Conservation (phyloP, 495 filamentous ascomycete genomes). For the Niebla homalea region DNA sequence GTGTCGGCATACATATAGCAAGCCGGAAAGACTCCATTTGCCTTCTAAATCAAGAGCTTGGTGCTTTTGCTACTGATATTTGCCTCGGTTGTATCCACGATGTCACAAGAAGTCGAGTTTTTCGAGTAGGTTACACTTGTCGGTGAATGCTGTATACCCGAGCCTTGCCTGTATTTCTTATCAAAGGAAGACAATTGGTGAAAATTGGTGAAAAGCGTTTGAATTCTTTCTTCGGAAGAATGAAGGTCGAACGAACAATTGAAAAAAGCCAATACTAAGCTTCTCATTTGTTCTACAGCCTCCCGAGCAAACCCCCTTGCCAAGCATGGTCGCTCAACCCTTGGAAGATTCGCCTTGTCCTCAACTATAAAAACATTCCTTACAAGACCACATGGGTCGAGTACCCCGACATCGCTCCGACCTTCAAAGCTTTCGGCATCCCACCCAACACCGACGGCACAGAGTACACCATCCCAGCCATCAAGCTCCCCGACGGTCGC, state of each 20-base stretch:
- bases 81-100: not conserved
- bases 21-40: too few species aligned
- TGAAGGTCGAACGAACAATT: too few species aligned
- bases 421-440: conserved; percentile 26
- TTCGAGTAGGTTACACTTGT: not conserved
- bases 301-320: conserved; percentile 34
- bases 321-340: conserved; percentile 46
- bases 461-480: conserved; percentile 41
- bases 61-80: too few species aligned
- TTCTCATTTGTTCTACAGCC: conserved; percentile 31
- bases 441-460: conserved; percentile 25
- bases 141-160: too few species aligned
- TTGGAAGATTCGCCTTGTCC: conserved; percentile 44
- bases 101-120: conserved; percentile 1
- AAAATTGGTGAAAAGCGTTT: too few species aligned
- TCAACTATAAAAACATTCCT: conserved; percentile 50
- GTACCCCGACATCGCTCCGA: conserved; percentile 45
- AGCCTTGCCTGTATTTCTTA: too few species aligned
- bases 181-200: too few species aligned
- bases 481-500: conserved; percentile 35
- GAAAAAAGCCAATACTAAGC: too few species aligned
- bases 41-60: too few species aligned
- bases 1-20: too few species aligned
- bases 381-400: conserved; percentile 55
- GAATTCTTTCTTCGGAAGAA: too few species aligned